Conservation (phyloP, 2,329 filamentous ascomycete genomes). For the Clathrospora elynae region DNA sequence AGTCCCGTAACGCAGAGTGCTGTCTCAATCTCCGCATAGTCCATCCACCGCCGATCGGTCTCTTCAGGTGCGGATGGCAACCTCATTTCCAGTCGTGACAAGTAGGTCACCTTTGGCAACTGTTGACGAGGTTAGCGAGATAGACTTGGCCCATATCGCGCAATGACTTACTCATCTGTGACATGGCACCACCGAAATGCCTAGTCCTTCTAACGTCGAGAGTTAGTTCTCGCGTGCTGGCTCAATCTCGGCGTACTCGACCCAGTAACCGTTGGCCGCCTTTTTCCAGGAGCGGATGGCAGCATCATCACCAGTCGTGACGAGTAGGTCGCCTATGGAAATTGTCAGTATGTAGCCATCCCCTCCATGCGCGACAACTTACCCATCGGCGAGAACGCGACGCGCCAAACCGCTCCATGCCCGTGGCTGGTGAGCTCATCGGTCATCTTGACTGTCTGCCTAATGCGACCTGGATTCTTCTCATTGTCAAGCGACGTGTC, state of each 20-base stretch:
- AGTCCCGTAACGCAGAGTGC: not conserved
- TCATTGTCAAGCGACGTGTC: conserved; percentile 60
- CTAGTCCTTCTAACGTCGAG: too few species aligned
- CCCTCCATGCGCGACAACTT: conserved; percentile 16
- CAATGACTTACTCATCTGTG: too few species aligned
- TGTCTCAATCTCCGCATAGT: not conserved
- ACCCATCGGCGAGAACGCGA: conserved; percentile 65
- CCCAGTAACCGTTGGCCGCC: conserved; percentile 54
- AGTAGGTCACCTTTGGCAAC: too few species aligned
- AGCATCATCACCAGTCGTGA: conserved; percentile 78
- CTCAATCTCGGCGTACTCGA: conserved; percentile 57
- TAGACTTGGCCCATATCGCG: too few species aligned
- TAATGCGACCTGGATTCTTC: conserved; percentile 68
- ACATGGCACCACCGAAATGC: too few species aligned
- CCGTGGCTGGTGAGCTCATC: conserved; percentile 70
- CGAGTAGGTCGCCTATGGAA: conserved; percentile 69
- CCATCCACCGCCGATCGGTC: too few species aligned
- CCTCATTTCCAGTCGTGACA: too few species aligned
- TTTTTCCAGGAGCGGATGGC: conserved; percentile 59
- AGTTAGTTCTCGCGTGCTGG: conserved; percentile 41
- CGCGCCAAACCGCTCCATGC: conserved; percentile 75
- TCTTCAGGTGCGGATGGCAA: too few species aligned
- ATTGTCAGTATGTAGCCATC: conserved; percentile 41
- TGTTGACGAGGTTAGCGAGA: too few species aligned
- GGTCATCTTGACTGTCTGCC: conserved; percentile 66